Percentiles rank a stretch among this genome's conserved stretches.
Conservation (phyloP, 768 basidiomycete species). For the Pulveroboletus ravenelii region DNA sequence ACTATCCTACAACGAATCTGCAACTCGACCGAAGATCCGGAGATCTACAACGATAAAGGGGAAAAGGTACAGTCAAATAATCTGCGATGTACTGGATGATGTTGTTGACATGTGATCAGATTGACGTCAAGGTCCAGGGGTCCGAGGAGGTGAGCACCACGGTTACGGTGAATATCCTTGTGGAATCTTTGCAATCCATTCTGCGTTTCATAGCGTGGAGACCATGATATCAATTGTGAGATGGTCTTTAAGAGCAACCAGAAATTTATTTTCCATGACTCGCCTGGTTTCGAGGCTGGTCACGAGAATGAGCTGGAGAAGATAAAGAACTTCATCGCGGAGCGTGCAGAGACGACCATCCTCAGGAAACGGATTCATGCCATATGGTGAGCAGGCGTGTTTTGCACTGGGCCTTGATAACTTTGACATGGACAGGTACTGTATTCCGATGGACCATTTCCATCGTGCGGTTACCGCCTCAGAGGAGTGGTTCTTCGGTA, state of each 20-base stretch:
- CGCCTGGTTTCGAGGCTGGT: background rate
- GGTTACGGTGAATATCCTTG: background rate
- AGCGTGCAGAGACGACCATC: background rate
- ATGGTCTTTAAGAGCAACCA: background rate
- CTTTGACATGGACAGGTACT: background rate
- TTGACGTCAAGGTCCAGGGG: background rate
- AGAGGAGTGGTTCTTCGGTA: background rate
- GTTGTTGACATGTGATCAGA: background rate
- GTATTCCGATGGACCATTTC: background rate
- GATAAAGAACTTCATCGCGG: background rate
- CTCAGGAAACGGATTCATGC: background rate
- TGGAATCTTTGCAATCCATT: too few species aligned
- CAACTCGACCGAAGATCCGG: background rate
- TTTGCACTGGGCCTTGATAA: background rate
- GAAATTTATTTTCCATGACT: background rate
- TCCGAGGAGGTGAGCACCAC: background rate
- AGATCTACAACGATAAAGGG: background rate
- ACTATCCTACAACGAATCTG: background rate
- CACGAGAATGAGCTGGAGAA: background rate
- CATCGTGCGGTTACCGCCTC: background rate
- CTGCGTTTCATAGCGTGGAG: background rate
- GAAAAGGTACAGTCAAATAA: background rate
- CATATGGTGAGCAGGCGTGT: background rate
- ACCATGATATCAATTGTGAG: background rate
- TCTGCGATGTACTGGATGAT: background rate